A percentile compares a stretch with the other conserved stretches of the same genome.
These are phyloP conservation scores for Curvularia sp. DNA, from an alignment of 2,329 filamentous ascomycete genomes.

Conservation along the genomic window DNA sequence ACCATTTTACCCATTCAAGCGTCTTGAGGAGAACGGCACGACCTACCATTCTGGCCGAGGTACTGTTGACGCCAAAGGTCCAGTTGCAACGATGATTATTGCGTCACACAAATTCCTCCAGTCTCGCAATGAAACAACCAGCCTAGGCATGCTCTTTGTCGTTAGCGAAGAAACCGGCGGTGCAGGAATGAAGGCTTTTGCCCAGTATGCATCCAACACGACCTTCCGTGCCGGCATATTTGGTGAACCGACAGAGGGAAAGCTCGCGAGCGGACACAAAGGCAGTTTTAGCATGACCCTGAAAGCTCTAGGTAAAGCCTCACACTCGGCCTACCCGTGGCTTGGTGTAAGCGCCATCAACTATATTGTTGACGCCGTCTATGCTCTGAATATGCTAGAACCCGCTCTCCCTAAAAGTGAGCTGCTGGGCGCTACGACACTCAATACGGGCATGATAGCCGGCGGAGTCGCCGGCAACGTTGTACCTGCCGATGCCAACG, in stretches of 20 bases:
- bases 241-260: slow-evolving; percentile 88
- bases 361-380: slow-evolving; percentile 73
- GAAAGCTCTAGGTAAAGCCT: slow-evolving; percentile 72
- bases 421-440: slow-evolving; percentile 64
- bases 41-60: slow-evolving; percentile 70
- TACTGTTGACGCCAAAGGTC: slow-evolving; percentile 65
- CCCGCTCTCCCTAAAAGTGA: slow-evolving; percentile 53
- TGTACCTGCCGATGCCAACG: slow-evolving; percentile 75
- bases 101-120: slow-evolving; percentile 65
- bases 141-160: slow-evolving; percentile 60
- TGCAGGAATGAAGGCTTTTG: slow-evolving; percentile 72
- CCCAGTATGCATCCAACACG: slow-evolving; percentile 41
- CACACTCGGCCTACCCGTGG: slow-evolving; percentile 90
- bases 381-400: slow-evolving; percentile 62
- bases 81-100: slow-evolving; percentile 72
- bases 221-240: slow-evolving; percentile 77
- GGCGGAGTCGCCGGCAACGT: slow-evolving; percentile 88
- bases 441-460: slow-evolving; percentile 80
- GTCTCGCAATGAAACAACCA: slow-evolving; percentile 50
- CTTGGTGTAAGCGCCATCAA: slow-evolving; percentile 84
- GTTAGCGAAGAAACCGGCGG: slow-evolving; percentile 84
- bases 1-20: slow-evolving; percentile 71
- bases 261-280: slow-evolving; percentile 89
- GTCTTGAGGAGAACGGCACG: slow-evolving; percentile 54
- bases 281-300: slow-evolving; percentile 73